Evolutionary conservation across 352 stramenopile species (phyloP).

Genomic region (Pythium oligandrum): DNA sequence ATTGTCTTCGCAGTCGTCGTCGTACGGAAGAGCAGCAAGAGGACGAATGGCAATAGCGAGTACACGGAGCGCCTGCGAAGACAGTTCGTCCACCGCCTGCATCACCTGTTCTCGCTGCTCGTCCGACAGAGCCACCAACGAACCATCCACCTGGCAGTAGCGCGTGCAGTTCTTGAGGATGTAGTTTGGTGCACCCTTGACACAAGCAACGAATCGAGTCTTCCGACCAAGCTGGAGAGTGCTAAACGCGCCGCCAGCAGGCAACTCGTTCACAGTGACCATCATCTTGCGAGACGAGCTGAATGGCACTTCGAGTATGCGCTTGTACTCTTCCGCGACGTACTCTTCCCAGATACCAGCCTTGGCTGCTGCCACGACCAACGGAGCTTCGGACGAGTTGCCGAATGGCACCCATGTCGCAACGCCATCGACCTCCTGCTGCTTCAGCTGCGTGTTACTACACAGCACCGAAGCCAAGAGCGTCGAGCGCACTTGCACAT

Average conservation of each 20-base stretch:
- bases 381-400: constrained; percentile 70
- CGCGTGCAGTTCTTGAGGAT: constrained; percentile 65
- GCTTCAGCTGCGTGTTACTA: constrained; percentile 71
- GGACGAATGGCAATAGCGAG: constrained; percentile 87
- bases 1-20: constrained; percentile 39
- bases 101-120: constrained; percentile 45
- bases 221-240: constrained; percentile 27
- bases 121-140: constrained; percentile 33
- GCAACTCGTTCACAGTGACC: constrained; percentile 66
- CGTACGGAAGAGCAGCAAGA: constrained; percentile 42
- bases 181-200: constrained; percentile 75
- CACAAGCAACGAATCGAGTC: constrained; percentile 40
- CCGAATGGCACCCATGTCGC: constrained; percentile 48
- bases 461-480: constrained; percentile 62
- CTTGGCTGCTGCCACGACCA: constrained; percentile 73
- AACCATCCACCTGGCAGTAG: constrained; percentile 43
- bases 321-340: constrained; percentile 49
- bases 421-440: constrained; percentile 43
- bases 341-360: constrained; percentile 56
- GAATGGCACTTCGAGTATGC: constrained; percentile 91
- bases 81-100: constrained; percentile 55
- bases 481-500: constrained; percentile 49
- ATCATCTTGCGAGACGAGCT: constrained; percentile 95
- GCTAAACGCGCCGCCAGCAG: constrained; percentile 33
- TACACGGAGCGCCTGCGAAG: constrained; percentile 79